These are phyloP conservation scores for Erythrophleum ivorense DNA, from an alignment of 331 rosid species.

Conservation along the genomic window DNA sequence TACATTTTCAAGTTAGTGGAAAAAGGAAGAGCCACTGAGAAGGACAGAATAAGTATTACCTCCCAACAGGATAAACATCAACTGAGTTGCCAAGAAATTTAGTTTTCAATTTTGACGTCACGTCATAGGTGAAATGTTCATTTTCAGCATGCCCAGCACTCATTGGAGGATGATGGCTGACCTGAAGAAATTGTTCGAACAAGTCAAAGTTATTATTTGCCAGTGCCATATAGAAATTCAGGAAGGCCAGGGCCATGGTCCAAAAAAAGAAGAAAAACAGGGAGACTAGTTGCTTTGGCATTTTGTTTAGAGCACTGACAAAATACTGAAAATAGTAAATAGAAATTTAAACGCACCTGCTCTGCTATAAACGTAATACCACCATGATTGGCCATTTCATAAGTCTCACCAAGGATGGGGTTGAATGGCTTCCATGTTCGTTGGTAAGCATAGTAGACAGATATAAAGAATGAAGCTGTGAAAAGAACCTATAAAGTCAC, in stretches of 20 bases:
- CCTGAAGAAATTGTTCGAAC: slow-evolving; percentile 55
- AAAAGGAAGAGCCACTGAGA: slow-evolving; percentile 1
- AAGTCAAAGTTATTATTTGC: slow-evolving; percentile 27
- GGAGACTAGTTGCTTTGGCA: slow-evolving; percentile 18
- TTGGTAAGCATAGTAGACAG: slow-evolving; percentile 86
- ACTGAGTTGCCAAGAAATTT: slow-evolving; percentile 85
- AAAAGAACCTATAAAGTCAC: slow-evolving; percentile 42
- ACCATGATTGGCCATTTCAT: slow-evolving; percentile 83
- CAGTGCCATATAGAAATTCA: background rate
- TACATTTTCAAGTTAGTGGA: background rate
- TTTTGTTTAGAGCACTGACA: slow-evolving; percentile 26
- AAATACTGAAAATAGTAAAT: slow-evolving; percentile 4
- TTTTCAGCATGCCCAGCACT: slow-evolving; percentile 97
- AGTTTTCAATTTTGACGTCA: slow-evolving; percentile 93
- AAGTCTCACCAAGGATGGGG: slow-evolving; percentile 98
- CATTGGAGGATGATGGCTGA: slow-evolving; percentile 97
- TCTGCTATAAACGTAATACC: slow-evolving; percentile 82
- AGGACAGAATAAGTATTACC: slow-evolving; percentile 52
- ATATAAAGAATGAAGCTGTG: slow-evolving; percentile 95
- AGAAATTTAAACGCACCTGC: slow-evolving; percentile 60
- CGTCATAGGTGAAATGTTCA: slow-evolving; percentile 85
- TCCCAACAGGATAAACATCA: slow-evolving; percentile 93
- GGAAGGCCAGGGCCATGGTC: background rate
- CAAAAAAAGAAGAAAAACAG: background rate
- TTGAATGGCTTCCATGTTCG: slow-evolving; percentile 99